Base-by-base conservation (phyloP, 768 basidiomycete species). In the Mycena amicta region DNA sequence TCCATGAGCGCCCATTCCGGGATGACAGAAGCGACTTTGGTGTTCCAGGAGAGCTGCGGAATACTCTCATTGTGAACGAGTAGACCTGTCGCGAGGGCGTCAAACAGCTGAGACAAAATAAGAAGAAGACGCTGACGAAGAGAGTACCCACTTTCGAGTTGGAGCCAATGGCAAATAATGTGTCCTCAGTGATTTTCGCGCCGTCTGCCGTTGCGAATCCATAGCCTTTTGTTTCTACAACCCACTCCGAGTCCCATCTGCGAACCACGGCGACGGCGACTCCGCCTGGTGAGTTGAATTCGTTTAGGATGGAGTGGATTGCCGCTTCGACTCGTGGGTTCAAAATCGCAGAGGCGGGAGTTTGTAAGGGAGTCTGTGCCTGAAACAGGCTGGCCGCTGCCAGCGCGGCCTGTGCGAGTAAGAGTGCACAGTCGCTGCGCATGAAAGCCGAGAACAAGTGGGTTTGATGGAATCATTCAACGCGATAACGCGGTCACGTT, bases 1-100 rank as follows among this genome's bases (percentile, higher is more conserved):
- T 67, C 66, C 62, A 62, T 57, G 15, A 67, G 41, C 37, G 46
- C 45, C 66, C 66, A 67, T 30, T 66, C 66, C 12, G 66, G 64
- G 0, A 67, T 37, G 25, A 67, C n/a, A 5, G 53, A 52, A 5
- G 56, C 57, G n/a, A 67, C 50, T 52, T 67, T 67, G 5, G 64
- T 63, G 16, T 63, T 33, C 62, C 64, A 67, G 1, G 59, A 59
- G 25, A 67, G 41, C 2, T 47, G 56, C 13, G 62, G 52, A 1
- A 67, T 18, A 15, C 47, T 61, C 28, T 59, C 45, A 39, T 67
- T 66, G 41, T 59, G 59, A 25, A 66, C 59, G 39, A 66, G 31
- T 6, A 67, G 59, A 5, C 66, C 64, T 12, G 64, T 62, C 1
- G 64, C 62, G 3, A 65, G 53, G 15, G 57, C 50, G 22, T 56